Conservation (phyloP, 805 yeast genomes). For the Zygosaccharomyces kombuchaensis region DNA sequence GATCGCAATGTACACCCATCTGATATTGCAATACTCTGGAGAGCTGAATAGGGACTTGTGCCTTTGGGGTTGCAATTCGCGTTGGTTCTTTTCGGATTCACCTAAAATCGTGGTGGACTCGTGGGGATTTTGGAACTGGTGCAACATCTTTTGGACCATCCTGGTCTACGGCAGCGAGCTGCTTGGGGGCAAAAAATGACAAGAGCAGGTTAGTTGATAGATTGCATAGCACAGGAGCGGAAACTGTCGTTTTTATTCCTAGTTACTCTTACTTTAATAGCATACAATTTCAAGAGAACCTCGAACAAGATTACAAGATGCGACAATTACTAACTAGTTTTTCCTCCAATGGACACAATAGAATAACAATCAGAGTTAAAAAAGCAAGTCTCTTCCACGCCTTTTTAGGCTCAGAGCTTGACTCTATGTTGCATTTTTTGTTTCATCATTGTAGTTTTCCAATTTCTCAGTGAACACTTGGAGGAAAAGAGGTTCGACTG, state of each 20-base stretch:
- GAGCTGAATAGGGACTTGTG: slow-evolving; percentile 60
- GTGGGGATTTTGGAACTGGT: slow-evolving; percentile 98
- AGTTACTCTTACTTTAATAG: background rate
- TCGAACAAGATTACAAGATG: background rate
- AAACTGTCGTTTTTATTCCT: background rate
- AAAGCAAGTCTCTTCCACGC: slow-evolving; percentile 69
- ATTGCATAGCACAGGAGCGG: slow-evolving; percentile 4
- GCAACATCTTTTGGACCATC: slow-evolving; percentile 76
- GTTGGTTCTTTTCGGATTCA: slow-evolving; percentile 33
- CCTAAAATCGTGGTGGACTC: slow-evolving; percentile 47
- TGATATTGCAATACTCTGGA: slow-evolving; percentile 84
- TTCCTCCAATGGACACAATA: background rate
- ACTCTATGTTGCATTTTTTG: slow-evolving; percentile 76
- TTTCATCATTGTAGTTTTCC: slow-evolving; percentile 54
- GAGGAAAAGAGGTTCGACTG: slow-evolving; percentile 4
- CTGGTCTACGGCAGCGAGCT: slow-evolving; percentile 78
- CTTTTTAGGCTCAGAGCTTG: slow-evolving; percentile 71
- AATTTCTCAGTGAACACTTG: slow-evolving; percentile 14
- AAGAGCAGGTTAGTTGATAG: slow-evolving; percentile 1
- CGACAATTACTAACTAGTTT: background rate
- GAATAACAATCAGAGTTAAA: slow-evolving; percentile 6
- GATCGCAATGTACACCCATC: slow-evolving; percentile 91
- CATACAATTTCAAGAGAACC: background rate
- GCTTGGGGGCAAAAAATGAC: slow-evolving; percentile 33
- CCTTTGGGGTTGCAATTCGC: slow-evolving; percentile 47